These are phyloP conservation scores for Lentinula edodes DNA, from an alignment of 768 basidiomycete genomes.

Conservation along the genomic window DNA sequence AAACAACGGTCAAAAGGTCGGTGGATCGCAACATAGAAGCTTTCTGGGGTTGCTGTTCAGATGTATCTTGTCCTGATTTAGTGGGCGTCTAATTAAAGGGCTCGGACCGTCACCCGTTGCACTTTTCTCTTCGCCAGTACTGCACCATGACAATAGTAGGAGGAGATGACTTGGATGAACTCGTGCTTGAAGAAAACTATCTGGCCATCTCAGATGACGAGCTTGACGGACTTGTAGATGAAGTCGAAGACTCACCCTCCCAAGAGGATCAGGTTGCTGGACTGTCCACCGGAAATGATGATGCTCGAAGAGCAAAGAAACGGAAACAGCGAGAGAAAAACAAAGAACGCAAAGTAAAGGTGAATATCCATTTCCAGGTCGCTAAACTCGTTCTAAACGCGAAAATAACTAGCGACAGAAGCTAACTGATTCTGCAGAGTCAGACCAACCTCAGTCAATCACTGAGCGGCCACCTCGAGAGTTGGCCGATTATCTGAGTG, in stretches of 20 bases:
- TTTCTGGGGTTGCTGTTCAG: not conserved
- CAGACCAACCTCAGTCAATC: constrained; percentile 35
- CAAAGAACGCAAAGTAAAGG: constrained; percentile 71
- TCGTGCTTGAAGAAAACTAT: constrained; percentile 56
- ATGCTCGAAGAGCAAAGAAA: constrained; percentile 42
- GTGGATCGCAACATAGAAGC: not conserved
- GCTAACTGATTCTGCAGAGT: constrained; percentile 39
- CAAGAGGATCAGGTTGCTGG: not conserved
- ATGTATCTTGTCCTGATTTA: not conserved
- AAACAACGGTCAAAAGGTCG: not conserved
- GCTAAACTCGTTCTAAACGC: constrained; percentile 7
- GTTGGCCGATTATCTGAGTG: constrained; percentile 58
- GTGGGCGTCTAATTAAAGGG: not conserved
- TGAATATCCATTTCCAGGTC: constrained; percentile 12
- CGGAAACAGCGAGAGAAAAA: constrained; percentile 70
- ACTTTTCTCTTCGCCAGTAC: not conserved
- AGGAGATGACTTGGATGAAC: constrained; percentile 83
- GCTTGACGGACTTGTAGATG: constrained; percentile 13
- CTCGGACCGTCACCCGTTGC: not conserved
- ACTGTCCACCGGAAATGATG: not conserved
- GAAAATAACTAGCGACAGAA: constrained; percentile 51
- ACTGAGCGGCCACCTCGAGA: constrained; percentile 52
- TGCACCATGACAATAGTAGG: constrained; percentile 17
- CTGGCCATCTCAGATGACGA: constrained; percentile 64
- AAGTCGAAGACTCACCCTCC: not conserved